Evolutionary conservation across 2,329 filamentous ascomycete genomes (phyloP).

Genomic region (Aspergillus terreus): DNA sequence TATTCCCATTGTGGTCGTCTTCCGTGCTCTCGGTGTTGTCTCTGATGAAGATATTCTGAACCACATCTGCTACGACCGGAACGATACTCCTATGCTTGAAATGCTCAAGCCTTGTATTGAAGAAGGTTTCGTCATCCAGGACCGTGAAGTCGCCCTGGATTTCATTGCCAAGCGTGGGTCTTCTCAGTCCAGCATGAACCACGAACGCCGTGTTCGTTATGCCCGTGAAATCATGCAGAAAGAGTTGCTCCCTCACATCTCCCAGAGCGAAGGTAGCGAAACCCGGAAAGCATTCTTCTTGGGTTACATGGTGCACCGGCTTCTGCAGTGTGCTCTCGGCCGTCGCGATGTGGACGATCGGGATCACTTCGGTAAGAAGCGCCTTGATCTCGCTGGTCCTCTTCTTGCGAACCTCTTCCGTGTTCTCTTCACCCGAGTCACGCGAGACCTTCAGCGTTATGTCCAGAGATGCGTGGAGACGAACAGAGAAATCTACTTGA

Average conservation of each 20-base stretch:
- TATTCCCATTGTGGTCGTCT: constrained; percentile 90
- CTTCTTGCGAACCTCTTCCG: constrained; percentile 96
- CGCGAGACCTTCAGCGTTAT: constrained; percentile 84
- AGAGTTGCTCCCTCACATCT: constrained; percentile 94
- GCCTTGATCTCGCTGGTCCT: constrained; percentile 89
- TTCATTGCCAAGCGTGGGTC: constrained; percentile 92
- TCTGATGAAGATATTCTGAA: constrained; percentile 98
- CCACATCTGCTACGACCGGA: constrained; percentile 93
- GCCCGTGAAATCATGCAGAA: constrained; percentile 95
- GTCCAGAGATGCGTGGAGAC: constrained; percentile 89
- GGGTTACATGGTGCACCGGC: constrained; percentile 96
- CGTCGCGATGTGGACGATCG: constrained; percentile 92
- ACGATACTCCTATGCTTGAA: constrained; percentile 94
- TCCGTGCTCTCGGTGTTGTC: constrained; percentile 90
- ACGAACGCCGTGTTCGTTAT: constrained; percentile 85
- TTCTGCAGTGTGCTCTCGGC: constrained; percentile 88
- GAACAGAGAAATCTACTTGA: constrained; percentile 83
- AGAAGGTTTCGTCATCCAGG: constrained; percentile 93
- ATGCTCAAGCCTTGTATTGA: constrained; percentile 97
- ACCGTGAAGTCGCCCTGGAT: constrained; percentile 88
- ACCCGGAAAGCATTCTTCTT: constrained; percentile 97
- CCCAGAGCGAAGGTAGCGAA: constrained; percentile 89
- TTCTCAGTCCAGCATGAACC: constrained; percentile 64
- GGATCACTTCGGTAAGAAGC: constrained; percentile 99
- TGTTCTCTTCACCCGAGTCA: constrained; percentile 83